Conservation (phyloP, 805 yeast genomes). For the Starmera quercuum region DNA sequence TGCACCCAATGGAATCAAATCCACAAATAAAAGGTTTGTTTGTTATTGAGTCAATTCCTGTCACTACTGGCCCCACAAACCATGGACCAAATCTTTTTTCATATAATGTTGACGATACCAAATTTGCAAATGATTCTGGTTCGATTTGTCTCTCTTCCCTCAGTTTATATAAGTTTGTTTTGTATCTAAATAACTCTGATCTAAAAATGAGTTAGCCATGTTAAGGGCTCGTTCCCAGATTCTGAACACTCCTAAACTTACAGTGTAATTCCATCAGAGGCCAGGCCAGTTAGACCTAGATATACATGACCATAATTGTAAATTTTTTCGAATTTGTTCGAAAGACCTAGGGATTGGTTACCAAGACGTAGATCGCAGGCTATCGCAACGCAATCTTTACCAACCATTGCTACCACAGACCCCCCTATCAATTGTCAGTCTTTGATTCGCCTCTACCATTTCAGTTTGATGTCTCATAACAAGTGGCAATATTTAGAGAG, state of each 20-base stretch:
- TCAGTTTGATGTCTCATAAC: too few relatives aligned
- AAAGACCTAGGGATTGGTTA: slow-evolving; percentile 83
- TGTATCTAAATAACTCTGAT: slow-evolving; percentile 71
- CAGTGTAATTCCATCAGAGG: slow-evolving; percentile 89
- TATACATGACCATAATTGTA: slow-evolving; percentile 81
- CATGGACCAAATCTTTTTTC: slow-evolving; percentile 93
- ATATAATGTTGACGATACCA: slow-evolving; percentile 84
- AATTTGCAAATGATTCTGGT: slow-evolving; percentile 88
- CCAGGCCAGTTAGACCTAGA: slow-evolving; percentile 90
- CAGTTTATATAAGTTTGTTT: slow-evolving; percentile 82
- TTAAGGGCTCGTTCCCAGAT: too few relatives aligned
- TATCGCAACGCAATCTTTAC: slow-evolving; percentile 96
- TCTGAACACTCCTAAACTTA: too few relatives aligned
- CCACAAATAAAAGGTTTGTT: slow-evolving; percentile 89
- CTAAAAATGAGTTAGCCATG: too few relatives aligned
- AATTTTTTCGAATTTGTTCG: slow-evolving; percentile 90
- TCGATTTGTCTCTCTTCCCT: slow-evolving; percentile 89
- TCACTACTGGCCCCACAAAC: slow-evolving; percentile 94
- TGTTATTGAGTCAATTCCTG: slow-evolving; percentile 82
- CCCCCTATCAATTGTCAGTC: slow-evolving; percentile 49
- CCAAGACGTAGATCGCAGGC: slow-evolving; percentile 95
- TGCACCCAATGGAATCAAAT: slow-evolving; percentile 94
- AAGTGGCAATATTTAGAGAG: too few relatives aligned
- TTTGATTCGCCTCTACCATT: slow-evolving; percentile 8
- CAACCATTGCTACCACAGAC: slow-evolving; percentile 96